Conservation (phyloP, 306 rosid genomes). For the Alnus glutinosa region DNA sequence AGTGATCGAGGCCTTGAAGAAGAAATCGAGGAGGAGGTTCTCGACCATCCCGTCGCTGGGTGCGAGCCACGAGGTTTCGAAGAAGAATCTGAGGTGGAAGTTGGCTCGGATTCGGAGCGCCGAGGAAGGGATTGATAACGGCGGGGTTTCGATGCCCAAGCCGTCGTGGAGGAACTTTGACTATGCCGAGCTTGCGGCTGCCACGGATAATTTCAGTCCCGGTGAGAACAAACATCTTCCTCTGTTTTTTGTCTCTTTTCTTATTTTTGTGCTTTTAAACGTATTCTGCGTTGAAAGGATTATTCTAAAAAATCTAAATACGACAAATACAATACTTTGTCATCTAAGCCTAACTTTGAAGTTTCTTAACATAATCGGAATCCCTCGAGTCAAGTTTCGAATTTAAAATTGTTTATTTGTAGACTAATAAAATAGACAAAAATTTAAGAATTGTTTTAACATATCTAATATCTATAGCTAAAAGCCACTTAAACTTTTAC, state of each 20-base stretch:
- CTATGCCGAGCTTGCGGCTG: slow-evolving; percentile 60
- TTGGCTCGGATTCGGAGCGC: slow-evolving; percentile 65
- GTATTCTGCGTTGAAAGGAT: too few species aligned
- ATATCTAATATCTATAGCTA: too few species aligned
- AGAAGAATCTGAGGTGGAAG: slow-evolving; percentile 50
- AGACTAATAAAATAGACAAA: too few species aligned
- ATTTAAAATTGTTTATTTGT: too few species aligned
- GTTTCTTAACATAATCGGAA: too few species aligned
- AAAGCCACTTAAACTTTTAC: too few species aligned
- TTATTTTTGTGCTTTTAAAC: too few species aligned
- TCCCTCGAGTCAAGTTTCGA: too few species aligned
- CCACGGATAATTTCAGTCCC: slow-evolving; percentile 61
- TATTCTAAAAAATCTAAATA: too few species aligned
- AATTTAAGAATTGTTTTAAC: too few species aligned
- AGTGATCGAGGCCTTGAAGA: slow-evolving; percentile 61
- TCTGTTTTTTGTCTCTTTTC: neutral
- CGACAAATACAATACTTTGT: too few species aligned
- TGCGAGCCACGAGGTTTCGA: slow-evolving; percentile 45
- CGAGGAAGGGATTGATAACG: slow-evolving; percentile 44
- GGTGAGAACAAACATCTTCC: slow-evolving; percentile 36
- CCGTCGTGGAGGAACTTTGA: slow-evolving; percentile 89
- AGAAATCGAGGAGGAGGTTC: slow-evolving; percentile 49
- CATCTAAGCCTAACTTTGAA: too few species aligned
- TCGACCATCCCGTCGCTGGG: slow-evolving; percentile 56
- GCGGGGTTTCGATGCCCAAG: slow-evolving; percentile 42